These are phyloP conservation scores for Aspergillus affinis DNA, from an alignment of 495 filamentous ascomycete genomes.

Conservation along the genomic window DNA sequence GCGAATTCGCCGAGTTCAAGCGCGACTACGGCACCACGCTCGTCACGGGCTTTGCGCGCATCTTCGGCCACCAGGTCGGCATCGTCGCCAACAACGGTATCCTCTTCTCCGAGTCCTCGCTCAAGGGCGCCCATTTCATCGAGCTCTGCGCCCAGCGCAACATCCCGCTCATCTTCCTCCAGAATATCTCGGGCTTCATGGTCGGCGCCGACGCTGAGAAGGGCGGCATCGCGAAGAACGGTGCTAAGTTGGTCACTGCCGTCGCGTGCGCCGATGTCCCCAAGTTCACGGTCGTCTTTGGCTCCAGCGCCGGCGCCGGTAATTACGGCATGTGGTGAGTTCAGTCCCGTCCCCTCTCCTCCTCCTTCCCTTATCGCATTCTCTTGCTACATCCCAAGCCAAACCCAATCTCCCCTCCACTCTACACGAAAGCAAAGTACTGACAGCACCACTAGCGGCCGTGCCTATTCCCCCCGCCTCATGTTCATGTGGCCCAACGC, in stretches of 20 bases:
- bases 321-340: conserved; percentile 83
- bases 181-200: conserved; percentile 99
- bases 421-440: background rate
- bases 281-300: conserved; percentile 95
- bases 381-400: background rate
- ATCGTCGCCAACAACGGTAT: conserved; percentile 98
- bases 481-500: conserved; percentile 99
- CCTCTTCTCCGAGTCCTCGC: conserved; percentile 84
- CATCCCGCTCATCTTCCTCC: conserved; percentile 88
- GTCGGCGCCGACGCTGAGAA: conserved; percentile 89
- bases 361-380: background rate
- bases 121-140: conserved; percentile 98
- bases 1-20: conserved; percentile 92
- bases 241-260: conserved; percentile 94
- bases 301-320: conserved; percentile 71
- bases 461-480: conserved; percentile 86
- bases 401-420: background rate
- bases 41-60: conserved; percentile 88
- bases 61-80: conserved; percentile 88
- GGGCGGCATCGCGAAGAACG: conserved; percentile 96
- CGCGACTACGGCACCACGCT: conserved; percentile 86
- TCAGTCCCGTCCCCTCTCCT: conserved; percentile 1
- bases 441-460: no score
- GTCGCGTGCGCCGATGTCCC: conserved; percentile 94
- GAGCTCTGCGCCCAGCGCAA: conserved; percentile 91